Conservation (phyloP, 2,329 filamentous ascomycete genomes). For the Clonostachys chloroleuca region DNA sequence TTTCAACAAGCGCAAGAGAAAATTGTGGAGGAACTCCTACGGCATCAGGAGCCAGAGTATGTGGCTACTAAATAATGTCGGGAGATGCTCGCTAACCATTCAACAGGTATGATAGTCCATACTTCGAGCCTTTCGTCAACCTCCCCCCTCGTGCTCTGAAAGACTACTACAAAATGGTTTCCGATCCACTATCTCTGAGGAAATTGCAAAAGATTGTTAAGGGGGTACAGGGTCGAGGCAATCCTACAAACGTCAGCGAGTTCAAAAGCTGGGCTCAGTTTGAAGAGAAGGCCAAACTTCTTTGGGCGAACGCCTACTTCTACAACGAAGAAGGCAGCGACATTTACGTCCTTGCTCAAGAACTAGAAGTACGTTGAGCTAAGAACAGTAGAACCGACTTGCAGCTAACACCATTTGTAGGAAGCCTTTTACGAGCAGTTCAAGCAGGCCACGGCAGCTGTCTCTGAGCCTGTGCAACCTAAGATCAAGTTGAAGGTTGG, state of each 20-base stretch:
- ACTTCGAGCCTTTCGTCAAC: constrained; percentile 71
- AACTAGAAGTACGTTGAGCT: constrained; percentile 63
- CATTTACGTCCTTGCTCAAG: constrained; percentile 70
- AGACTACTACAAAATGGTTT: constrained; percentile 84
- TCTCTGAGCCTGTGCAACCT: constrained; percentile 67
- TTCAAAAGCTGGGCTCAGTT: constrained; percentile 82
- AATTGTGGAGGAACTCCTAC: constrained; percentile 71
- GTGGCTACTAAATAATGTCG: constrained; percentile 11
- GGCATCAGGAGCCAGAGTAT: constrained; percentile 63
- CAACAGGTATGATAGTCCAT: constrained; percentile 63
- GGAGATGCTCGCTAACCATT: constrained; percentile 9
- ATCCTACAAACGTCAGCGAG: constrained; percentile 57
- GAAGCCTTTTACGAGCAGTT: constrained; percentile 65
- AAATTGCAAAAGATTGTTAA: constrained; percentile 73
- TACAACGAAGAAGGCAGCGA: constrained; percentile 93
- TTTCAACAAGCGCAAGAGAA: constrained; percentile 88
- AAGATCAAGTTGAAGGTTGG: constrained; percentile 79
- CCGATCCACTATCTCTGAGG: constrained; percentile 73
- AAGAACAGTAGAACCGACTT: constrained; percentile 5
- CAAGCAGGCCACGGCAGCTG: constrained; percentile 65
- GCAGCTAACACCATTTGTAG: constrained; percentile 29
- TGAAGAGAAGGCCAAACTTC: constrained; percentile 71
- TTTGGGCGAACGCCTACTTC: constrained; percentile 84
- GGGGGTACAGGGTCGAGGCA: constrained; percentile 66
- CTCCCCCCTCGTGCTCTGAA: constrained; percentile 71